A percentile compares a stretch with the other conserved stretches of the same genome.
phyloP scores from a whole-genome alignment of 1,284 basidiomycete genomes.

The Apiotrichum veenhuisii region DNA sequence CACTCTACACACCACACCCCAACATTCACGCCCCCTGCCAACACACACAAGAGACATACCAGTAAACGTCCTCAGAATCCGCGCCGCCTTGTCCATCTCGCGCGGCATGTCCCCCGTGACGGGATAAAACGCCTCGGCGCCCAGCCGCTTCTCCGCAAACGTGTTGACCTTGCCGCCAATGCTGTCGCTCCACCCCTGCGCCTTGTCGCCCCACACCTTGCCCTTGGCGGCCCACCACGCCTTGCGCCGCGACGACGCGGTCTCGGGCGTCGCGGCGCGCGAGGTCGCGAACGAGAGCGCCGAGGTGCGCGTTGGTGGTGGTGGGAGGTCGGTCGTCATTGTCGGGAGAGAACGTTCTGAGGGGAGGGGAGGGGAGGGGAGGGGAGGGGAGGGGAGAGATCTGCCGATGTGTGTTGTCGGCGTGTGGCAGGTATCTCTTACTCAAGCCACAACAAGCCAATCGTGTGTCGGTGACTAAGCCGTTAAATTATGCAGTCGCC shows the following conservation, averaged over 20 bases:
- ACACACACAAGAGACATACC: too few species aligned
- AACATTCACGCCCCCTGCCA: too few species aligned
- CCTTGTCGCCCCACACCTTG: constrained; percentile 43
- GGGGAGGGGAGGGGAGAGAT: too few species aligned
- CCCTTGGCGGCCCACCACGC: constrained; percentile 25
- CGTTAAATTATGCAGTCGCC: too few species aligned
- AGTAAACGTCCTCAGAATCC: constrained; percentile 53
- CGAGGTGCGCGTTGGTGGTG: not conserved
- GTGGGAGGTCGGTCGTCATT: not conserved
- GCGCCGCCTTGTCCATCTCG: constrained; percentile 55
- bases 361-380: not conserved
- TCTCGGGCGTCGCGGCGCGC: constrained; percentile 14
- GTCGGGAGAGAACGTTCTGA: not conserved
- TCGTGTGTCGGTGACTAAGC: too few species aligned
- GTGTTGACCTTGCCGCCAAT: constrained; percentile 44
- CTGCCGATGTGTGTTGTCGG: too few species aligned
- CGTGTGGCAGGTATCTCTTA: too few species aligned
- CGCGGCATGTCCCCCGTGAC: constrained; percentile 52
- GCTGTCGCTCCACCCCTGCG: constrained; percentile 37
- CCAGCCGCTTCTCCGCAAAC: constrained; percentile 46
- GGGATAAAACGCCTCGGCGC: constrained; percentile 56
- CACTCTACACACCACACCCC: not conserved
- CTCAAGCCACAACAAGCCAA: too few species aligned
- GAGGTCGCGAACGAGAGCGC: constrained; percentile 8
- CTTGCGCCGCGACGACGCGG: constrained; percentile 33